Base-by-base conservation (phyloP, 306 rosid species). In the Rosa multiflora region DNA sequence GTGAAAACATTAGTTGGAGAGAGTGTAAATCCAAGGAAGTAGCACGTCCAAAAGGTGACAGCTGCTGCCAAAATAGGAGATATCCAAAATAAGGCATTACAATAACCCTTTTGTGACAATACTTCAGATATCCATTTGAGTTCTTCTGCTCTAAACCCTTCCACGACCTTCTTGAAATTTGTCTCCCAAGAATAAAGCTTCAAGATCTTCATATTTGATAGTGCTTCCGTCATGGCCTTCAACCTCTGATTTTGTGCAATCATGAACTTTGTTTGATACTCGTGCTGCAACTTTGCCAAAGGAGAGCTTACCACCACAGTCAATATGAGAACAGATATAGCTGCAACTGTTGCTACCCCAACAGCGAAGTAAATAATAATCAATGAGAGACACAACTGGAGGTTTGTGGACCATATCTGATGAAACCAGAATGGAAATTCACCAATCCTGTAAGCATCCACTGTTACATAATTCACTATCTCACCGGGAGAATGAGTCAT, bases 41-140 rank as follows among this genome's bases (percentile, higher is more conserved):
- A 82, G 72, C 85, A 82, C 46, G 82, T 62, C 79, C 79, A 78
- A 21, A 82, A 82, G 29, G 82, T 72, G 53, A 44, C 64, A 18
- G 64, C 79, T 11, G 82, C 72, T 3, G 74, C 82, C 3, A 82
- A 46, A 13, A 82, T 6, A 32, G 85, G 81, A 73, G 79, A 51
- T 32, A 76, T 53, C 79, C 82, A 82, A 46, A 78, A 82, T n/a
- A 78, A 4, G 53, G 63, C 52, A 29, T 44, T 18, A 73, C 68
- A 46, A 39, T 72, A 77, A 11, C 75, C 64, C 35, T 56, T 82
- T 66, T 73, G 79, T 68, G 18, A 13, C 63, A 78, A 35, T 5
- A 73, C 64, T 67, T 61, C 29, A 7, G 58, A 44, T 17, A 78
- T 67, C 76, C 76, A 73, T 10, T 72, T 18, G 11, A 56, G 52